Conservation (phyloP, 1,284 basidiomycete genomes). For the Ustilago trichophora region DNA sequence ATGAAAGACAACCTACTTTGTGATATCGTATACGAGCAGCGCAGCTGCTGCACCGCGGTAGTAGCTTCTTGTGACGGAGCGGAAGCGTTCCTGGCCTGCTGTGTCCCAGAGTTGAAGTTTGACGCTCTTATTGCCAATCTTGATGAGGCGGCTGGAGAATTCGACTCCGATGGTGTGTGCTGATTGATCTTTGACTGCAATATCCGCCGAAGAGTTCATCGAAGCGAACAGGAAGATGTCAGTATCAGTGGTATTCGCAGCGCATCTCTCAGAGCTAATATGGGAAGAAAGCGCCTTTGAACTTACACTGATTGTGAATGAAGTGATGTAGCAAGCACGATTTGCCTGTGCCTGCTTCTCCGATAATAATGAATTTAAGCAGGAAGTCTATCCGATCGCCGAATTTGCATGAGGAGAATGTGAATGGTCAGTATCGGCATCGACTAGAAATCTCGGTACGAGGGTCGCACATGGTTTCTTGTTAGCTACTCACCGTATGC, state of each 20-base stretch:
- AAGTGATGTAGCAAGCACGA: conserved; percentile 95
- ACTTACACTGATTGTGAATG: conserved; percentile 89
- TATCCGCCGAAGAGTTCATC: not conserved
- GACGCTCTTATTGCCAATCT: conserved; percentile 88
- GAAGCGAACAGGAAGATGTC: not conserved
- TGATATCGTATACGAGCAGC: conserved; percentile 94
- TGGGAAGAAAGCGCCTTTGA: not conserved
- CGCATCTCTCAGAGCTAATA: too few relatives aligned
- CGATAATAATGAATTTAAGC: conserved; percentile 96
- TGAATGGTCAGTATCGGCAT: not conserved
- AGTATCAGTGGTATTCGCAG: not conserved
- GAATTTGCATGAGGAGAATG: not conserved
- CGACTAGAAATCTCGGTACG: too few relatives aligned
- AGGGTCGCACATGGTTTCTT: too few relatives aligned
- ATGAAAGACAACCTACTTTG: conserved; percentile 78
- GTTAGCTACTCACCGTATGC: conserved; percentile 46
- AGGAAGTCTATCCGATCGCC: conserved; percentile 76
- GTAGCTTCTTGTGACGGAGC: conserved; percentile 95
- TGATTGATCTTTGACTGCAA: conserved; percentile 89
- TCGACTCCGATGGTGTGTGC: conserved; percentile 98
- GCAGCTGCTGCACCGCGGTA: conserved; percentile 82
- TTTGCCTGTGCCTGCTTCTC: conserved; percentile 95
- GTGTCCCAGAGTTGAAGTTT: conserved; percentile 74
- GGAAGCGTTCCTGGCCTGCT: conserved; percentile 67
- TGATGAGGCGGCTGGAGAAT: conserved; percentile 87